Conservation (phyloP, 495 filamentous ascomycete genomes). For the Trichoderma gamsii region DNA sequence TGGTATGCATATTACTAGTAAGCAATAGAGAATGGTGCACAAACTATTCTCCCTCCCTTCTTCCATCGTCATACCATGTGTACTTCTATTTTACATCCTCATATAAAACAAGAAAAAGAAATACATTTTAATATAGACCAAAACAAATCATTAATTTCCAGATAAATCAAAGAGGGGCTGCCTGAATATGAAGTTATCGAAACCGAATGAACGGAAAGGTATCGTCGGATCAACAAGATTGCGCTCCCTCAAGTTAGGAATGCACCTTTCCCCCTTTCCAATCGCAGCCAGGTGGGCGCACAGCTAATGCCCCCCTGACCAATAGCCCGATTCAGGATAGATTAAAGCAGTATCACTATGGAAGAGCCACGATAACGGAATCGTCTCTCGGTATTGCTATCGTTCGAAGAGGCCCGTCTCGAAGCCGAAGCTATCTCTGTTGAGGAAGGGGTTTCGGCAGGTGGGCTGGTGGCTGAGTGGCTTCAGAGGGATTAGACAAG, state of each 20-base stretch:
- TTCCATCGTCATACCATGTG: no score
- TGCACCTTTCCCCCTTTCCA: neutral
- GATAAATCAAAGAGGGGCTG: no score
- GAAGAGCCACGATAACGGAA: neutral
- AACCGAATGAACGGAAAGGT: neutral
- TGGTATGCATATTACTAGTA: no score
- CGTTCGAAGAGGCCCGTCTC: neutral
- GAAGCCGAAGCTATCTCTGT: no score
- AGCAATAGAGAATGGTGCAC: no score
- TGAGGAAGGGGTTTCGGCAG: neutral
- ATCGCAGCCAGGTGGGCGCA: no score
- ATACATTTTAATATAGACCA: no score
- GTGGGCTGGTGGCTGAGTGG: neutral
- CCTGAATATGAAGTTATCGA: no score
- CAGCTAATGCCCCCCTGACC: neutral
- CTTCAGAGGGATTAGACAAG: neutral
- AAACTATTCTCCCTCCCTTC: no score
- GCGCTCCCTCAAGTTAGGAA: neutral
- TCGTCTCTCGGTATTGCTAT: neutral
- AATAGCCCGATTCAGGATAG: neutral
- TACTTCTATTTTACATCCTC: no score
- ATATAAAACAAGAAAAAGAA: no score
- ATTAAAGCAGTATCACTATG: neutral
- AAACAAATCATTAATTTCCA: no score
- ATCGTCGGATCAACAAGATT: neutral